These are phyloP conservation scores for Drechslerella dactyloides DNA, from an alignment of 2,329 filamentous ascomycete species.

Conservation along the genomic window DNA sequence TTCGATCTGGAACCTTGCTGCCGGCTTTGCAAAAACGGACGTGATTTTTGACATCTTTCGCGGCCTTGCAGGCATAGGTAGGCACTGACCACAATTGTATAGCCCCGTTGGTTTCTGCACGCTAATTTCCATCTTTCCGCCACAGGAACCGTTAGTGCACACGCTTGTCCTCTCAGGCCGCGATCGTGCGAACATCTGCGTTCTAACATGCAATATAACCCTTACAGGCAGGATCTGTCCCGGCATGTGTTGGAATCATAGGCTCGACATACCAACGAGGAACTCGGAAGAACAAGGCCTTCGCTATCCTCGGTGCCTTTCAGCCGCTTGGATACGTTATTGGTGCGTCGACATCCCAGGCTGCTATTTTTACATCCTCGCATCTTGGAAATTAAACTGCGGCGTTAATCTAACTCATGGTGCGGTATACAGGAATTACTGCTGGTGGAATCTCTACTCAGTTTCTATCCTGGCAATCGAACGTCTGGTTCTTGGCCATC, in stretches of 20 bases:
- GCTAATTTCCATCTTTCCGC: conserved; percentile 3
- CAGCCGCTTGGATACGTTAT: conserved; percentile 47
- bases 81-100: neutral
- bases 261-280: conserved; percentile 45
- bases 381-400: neutral
- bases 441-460: conserved; percentile 41
- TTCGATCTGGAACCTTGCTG: conserved; percentile 63
- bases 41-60: conserved; percentile 60
- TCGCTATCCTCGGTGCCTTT: conserved; percentile 46
- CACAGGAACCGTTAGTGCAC: conserved; percentile 30
- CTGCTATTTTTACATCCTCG: neutral
- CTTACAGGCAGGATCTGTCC: conserved; percentile 35
- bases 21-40: conserved; percentile 61
- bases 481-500: conserved; percentile 46
- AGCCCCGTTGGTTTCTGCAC: conserved; percentile 4
- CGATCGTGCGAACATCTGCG: neutral
- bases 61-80: conserved; percentile 62
- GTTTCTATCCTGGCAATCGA: conserved; percentile 47
- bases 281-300: conserved; percentile 44
- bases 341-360: conserved; percentile 6
- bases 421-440: conserved; percentile 20
- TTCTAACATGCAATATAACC: conserved; percentile 9
- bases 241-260: conserved; percentile 44
- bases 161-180: neutral
- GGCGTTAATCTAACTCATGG: neutral